Evolutionary conservation across 2,329 filamentous ascomycete species (phyloP).

Genomic region (Didymella arachidicola): DNA sequence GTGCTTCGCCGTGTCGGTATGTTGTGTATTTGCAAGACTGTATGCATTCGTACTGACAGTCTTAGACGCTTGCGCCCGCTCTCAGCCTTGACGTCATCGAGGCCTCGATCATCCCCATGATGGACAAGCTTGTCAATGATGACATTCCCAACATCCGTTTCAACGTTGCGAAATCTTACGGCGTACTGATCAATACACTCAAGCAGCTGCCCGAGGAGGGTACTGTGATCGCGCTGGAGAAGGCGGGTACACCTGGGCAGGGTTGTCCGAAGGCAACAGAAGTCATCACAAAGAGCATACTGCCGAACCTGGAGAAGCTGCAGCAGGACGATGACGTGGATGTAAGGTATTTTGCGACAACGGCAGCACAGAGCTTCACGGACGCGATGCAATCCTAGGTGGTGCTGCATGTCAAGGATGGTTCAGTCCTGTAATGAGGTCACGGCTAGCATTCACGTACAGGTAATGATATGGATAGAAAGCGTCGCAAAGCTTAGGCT

Average conservation of each 20-base stretch:
- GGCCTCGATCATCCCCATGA: constrained; percentile 91
- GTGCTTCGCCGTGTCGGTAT: constrained; percentile 97
- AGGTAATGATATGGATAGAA: constrained; percentile 36
- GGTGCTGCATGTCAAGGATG: constrained; percentile 16
- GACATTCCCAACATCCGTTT: constrained; percentile 99
- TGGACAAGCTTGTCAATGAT: constrained; percentile 91
- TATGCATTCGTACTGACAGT: constrained; percentile 21
- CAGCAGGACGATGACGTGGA: constrained; percentile 98
- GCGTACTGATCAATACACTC: constrained; percentile 86
- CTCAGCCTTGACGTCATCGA: constrained; percentile 93
- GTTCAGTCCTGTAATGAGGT: constrained; percentile 28
- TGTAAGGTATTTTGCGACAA: constrained; percentile 96
- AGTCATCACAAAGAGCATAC: constrained; percentile 83
- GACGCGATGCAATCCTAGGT: constrained; percentile 52
- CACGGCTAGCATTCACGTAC: constrained; percentile 44
- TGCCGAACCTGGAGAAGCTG: constrained; percentile 91
- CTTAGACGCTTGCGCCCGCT: constrained; percentile 87
- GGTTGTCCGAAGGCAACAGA: constrained; percentile 77
- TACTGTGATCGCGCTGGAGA: constrained; percentile 84
- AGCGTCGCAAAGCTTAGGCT: constrained; percentile 28
- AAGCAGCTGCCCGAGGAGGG: constrained; percentile 88
- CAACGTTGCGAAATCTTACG: constrained; percentile 98
- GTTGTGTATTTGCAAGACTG: constrained; percentile 48
- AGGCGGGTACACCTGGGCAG: constrained; percentile 67
- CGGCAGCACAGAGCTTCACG: constrained; percentile 69